These are phyloP conservation scores for Fragaria ananassa DNA, from an alignment of 306 rosid genomes.

Conservation along the genomic window DNA sequence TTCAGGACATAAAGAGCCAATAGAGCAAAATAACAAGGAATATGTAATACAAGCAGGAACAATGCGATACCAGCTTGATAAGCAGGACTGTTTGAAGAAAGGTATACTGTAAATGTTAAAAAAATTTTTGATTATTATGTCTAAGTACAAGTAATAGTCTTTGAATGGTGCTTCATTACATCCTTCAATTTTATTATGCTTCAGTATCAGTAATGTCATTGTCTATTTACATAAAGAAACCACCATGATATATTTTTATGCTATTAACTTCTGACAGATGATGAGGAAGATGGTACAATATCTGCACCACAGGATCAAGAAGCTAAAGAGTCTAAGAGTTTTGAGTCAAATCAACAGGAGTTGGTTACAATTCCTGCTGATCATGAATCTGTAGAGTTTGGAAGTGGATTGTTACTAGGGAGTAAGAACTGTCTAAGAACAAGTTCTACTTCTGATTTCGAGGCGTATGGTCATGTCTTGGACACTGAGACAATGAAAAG, in stretches of 20 bases:
- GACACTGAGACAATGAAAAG: conserved; percentile 10
- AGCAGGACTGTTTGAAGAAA: conserved; percentile 39
- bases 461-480: conserved; percentile 6
- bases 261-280: conserved; percentile 30
- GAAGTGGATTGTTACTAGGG: conserved; percentile 19
- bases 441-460: not conserved
- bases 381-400: conserved; percentile 23
- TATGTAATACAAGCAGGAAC: conserved; percentile 17
- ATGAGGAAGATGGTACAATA: conserved; percentile 26
- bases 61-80: conserved; percentile 30
- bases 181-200: not conserved
- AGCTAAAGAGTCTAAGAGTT: conserved; percentile 28
- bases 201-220: not conserved
- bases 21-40: conserved; percentile 26
- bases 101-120: conserved; percentile 29
- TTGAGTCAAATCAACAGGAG: conserved; percentile 27
- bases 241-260: not conserved
- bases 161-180: not conserved
- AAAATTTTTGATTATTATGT: not conserved
- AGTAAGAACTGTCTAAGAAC: conserved; percentile 19
- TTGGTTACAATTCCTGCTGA: conserved; percentile 23
- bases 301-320: conserved; percentile 27
- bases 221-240: not conserved
- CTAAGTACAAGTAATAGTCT: not conserved
- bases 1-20: conserved; percentile 24